A percentile compares a stretch with the other conserved stretches of the same genome.
These are phyloP conservation scores for Sclerotinia trifoliorum DNA, from an alignment of 2,329 filamentous ascomycete species.

Conservation along the genomic window DNA sequence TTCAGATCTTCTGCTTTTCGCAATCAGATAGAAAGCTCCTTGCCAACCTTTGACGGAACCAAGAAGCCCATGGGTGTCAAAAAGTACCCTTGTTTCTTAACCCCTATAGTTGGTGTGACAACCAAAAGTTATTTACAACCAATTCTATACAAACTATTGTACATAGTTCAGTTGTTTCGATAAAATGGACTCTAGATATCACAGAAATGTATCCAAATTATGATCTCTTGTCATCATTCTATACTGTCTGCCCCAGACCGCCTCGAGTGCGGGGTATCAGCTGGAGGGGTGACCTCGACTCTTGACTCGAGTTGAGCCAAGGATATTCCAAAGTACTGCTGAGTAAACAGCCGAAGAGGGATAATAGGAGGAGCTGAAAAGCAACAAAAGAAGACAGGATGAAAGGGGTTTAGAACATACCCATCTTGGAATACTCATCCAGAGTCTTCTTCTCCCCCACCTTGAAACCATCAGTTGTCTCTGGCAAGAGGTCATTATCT, in stretches of 20 bases:
- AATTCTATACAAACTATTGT: neutral
- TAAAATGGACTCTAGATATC: neutral
- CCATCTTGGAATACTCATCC: slow-evolving; percentile 90
- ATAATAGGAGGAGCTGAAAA: neutral
- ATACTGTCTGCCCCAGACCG: slow-evolving; percentile 2
- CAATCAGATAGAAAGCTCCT: neutral
- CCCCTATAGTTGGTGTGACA: neutral
- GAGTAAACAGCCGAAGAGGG: neutral
- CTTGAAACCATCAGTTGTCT: slow-evolving; percentile 95
- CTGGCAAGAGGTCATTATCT: slow-evolving; percentile 75
- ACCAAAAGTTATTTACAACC: neutral
- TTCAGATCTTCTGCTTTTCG: neutral
- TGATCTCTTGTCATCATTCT: neutral
- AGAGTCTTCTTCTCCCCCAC: slow-evolving; percentile 98
- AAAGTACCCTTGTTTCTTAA: neutral
- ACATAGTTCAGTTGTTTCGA: neutral
- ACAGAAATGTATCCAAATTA: neutral
- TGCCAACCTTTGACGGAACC: neutral
- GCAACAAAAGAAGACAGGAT: neutral
- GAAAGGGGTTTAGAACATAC: slow-evolving; percentile 51
- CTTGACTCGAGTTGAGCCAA: neutral
- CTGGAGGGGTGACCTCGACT: slow-evolving; percentile 15
- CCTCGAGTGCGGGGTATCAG: slow-evolving; percentile 14
- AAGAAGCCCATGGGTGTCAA: neutral
- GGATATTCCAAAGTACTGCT: neutral